Base-by-base conservation (phyloP, 805 yeast genomes). In the Yamadazyma insecticola region DNA sequence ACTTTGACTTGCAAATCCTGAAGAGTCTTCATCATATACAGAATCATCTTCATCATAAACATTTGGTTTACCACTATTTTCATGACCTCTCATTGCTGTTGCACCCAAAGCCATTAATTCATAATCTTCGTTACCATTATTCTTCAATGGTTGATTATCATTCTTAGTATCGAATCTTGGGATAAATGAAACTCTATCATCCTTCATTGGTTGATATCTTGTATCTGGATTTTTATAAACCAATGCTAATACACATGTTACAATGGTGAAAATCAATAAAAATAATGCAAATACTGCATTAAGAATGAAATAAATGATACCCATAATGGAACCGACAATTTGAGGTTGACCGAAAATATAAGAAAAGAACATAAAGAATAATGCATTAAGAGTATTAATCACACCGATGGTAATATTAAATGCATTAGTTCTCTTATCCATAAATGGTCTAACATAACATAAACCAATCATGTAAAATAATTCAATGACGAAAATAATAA, bases 111-210 rank as follows among this genome's bases (percentile, higher is more conserved):
- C 90, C 51, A 76, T 76, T 41, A 82, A 68, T 57, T 82, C 90
- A 38, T 78, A 63, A 38, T 70, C 79, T 17, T 61, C 70, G 39
- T 55, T 46, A 6, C 45, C 46, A 11, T 41, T 47, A 29, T 43
- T 41, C 13, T 8, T 20, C 5, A 29, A 22, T 4, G 28, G 22
- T n/a, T 40, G 46, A 28, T 43, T 42, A 40, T 27, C 55, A 17
- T 35, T 36, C 22, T 48, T 50, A 11, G 50, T 47, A 34, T 66
- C 78, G 34, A 69, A 67, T 48, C 80, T 71, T 40, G 89, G 89
- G 51, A 92, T 84, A 56, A 92, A 92, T n/a, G 96, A 84, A 30
- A 84, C 92, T 54, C 98, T 77, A 53, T 92, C 98, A 57, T 92
- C 98, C 47, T 82, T 83, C 82, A 90, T 83, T 40, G 96, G 97